These are phyloP conservation scores for Trametes villosa DNA, from an alignment of 768 basidiomycete species.

Conservation along the genomic window DNA sequence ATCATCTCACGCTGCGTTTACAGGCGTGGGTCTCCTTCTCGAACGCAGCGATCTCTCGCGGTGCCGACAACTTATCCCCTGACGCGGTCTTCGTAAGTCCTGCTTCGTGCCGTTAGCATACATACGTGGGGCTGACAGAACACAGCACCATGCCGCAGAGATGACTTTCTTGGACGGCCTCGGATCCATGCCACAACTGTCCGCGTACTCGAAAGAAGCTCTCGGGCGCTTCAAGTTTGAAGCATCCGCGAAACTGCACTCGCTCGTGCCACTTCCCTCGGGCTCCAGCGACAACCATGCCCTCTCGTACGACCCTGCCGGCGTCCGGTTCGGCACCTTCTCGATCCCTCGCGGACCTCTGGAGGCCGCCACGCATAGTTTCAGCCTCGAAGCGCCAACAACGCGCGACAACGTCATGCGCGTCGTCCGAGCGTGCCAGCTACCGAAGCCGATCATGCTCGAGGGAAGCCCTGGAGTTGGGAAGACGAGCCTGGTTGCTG, in stretches of 20 bases:
- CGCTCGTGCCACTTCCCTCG: slow-evolving; percentile 52
- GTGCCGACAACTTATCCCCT: slow-evolving; percentile 35
- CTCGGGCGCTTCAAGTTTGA: slow-evolving; percentile 65
- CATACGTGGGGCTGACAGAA: slow-evolving; percentile 12
- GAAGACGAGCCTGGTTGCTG: slow-evolving; percentile 91
- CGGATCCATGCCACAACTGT: slow-evolving; percentile 73
- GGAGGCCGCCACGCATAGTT: slow-evolving; percentile 44
- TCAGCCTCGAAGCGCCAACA: slow-evolving; percentile 89
- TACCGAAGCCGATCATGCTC: slow-evolving; percentile 88
- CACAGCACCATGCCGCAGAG: slow-evolving; percentile 87
- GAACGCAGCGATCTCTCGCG: slow-evolving; percentile 51
- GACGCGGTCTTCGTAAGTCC: slow-evolving; percentile 71
- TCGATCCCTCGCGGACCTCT: slow-evolving; percentile 62
- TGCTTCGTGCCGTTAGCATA: not conserved
- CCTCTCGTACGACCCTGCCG: slow-evolving; percentile 10
- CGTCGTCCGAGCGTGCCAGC: slow-evolving; percentile 86
- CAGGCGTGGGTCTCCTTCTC: slow-evolving; percentile 95
- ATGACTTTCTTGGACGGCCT: slow-evolving; percentile 94
- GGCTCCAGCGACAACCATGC: not conserved
- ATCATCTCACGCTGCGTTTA: not conserved
- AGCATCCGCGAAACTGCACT: slow-evolving; percentile 56
- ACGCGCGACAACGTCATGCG: slow-evolving; percentile 87
- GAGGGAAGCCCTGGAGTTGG: slow-evolving; percentile 99
- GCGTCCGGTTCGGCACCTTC: slow-evolving; percentile 75
- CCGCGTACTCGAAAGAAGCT: slow-evolving; percentile 62